Percentiles rank a stretch among this genome's conserved stretches.
Evolutionary conservation across 1,139 yeast species (phyloP).

Genomic region (Blastobotrys indianensis): DNA sequence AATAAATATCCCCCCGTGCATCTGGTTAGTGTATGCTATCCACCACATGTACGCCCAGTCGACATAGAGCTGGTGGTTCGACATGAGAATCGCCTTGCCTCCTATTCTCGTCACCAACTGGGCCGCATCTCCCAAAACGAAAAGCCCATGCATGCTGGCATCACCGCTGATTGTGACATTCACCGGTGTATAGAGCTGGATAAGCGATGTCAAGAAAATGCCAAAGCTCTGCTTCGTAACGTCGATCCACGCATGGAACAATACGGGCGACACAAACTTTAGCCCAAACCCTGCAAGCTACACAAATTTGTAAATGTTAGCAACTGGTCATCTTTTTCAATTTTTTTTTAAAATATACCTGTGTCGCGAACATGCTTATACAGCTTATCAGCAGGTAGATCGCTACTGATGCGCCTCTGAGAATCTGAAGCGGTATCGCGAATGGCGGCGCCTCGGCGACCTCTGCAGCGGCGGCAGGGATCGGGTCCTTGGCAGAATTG

Average conservation of each 20-base stretch:
- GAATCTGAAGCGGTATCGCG: constrained; percentile 12
- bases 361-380: constrained; percentile 9
- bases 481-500: too few relatives aligned
- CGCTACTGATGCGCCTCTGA: constrained; percentile 13
- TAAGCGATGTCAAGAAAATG: constrained; percentile 27
- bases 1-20: constrained; percentile 61
- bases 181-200: constrained; percentile 34
- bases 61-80: constrained; percentile 89
- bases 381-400: constrained; percentile 15
- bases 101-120: constrained; percentile 28
- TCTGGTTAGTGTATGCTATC: constrained; percentile 60
- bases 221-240: constrained; percentile 37
- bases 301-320: background rate
- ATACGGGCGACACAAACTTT: constrained; percentile 20
- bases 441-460: constrained; percentile 5
- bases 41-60: constrained; percentile 97
- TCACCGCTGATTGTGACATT: constrained; percentile 33
- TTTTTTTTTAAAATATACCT: constrained; percentile 7
- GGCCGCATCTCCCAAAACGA: constrained; percentile 23
- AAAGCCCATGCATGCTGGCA: constrained; percentile 24
- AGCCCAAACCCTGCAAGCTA: constrained; percentile 29
- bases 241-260: constrained; percentile 32
- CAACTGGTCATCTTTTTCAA: too few relatives aligned
- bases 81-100: constrained; percentile 53
- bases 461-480: background rate